These are phyloP conservation scores for Elsinoe necatrix DNA, from an alignment of 2,329 filamentous ascomycete species.

Conservation along the genomic window DNA sequence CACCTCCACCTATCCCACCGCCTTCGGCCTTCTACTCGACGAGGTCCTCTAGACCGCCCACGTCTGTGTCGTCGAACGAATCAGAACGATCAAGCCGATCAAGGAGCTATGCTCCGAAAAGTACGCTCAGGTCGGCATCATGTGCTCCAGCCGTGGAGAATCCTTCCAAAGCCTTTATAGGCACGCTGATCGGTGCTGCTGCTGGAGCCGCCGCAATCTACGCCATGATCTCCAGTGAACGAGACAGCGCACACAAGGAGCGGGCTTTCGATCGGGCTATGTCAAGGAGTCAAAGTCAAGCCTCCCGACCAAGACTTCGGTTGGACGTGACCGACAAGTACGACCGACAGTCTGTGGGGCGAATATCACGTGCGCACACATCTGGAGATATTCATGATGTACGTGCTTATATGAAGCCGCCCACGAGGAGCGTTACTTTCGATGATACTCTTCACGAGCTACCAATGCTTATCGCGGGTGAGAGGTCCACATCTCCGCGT, in stretches of 20 bases:
- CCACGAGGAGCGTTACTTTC: constrained; percentile 1
- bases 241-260: constrained; percentile 38
- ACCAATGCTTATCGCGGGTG: background rate
- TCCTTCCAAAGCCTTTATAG: constrained; percentile 40
- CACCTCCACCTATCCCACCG: background rate
- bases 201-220: constrained; percentile 71
- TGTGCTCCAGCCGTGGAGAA: constrained; percentile 26
- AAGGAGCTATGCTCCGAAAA: background rate
- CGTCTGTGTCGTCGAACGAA: background rate
- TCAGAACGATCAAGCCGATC: background rate
- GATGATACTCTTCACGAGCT: background rate
- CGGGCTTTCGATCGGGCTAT: constrained; percentile 28
- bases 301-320: constrained; percentile 16
- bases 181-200: constrained; percentile 69
- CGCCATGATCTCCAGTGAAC: constrained; percentile 57
- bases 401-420: constrained; percentile 5
- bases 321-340: background rate
- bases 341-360: constrained; percentile 7
- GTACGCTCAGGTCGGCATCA: background rate
- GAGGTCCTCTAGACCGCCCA: background rate
- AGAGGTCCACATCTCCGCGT: constrained; percentile 18
- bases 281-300: constrained; percentile 19
- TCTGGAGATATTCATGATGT: constrained; percentile 15
- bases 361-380: constrained; percentile 2
- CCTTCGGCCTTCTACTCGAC: background rate